phyloP scores from a whole-genome alignment of 129 eudicot species.

The Pittosporum tobira region DNA sequence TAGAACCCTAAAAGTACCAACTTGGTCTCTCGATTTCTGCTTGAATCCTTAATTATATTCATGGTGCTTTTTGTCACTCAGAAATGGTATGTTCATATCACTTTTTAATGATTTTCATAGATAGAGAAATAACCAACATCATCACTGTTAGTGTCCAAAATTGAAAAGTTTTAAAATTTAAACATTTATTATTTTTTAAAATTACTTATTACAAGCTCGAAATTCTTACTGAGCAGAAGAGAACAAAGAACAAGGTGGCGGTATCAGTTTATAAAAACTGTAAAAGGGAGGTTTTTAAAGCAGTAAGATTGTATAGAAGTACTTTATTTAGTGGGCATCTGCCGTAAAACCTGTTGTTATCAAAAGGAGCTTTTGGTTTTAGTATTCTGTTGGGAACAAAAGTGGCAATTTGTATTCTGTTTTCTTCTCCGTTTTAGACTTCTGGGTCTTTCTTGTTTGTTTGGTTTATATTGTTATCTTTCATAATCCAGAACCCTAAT shows the following conservation, averaged over 20 bases:
- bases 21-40: not conserved
- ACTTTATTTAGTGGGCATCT: conserved; percentile 16
- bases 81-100: not conserved
- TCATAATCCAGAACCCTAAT: conserved; percentile 15
- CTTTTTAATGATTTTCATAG: not conserved
- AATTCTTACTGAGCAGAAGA: not conserved
- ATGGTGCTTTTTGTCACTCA: not conserved
- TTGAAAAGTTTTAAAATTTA: not conserved
- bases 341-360: conserved; percentile 26
- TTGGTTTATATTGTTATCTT: conserved; percentile 15
- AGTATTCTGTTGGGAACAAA: conserved; percentile 21
- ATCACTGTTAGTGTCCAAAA: not conserved
- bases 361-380: conserved; percentile 26
- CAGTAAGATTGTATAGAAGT: conserved; percentile 4
- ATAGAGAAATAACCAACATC: not conserved
- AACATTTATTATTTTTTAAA: not conserved
- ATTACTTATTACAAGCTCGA: not conserved
- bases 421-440: conserved; percentile 20
- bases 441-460: conserved; percentile 22
- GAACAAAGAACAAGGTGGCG: not conserved
- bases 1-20: not conserved
- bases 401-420: conserved; percentile 21
- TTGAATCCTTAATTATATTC: not conserved
- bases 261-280: not conserved
- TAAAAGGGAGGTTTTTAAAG: not conserved